These are phyloP conservation scores for Citrus mangshanensis DNA, from an alignment of 345 rosid genomes.

Conservation along the genomic window DNA sequence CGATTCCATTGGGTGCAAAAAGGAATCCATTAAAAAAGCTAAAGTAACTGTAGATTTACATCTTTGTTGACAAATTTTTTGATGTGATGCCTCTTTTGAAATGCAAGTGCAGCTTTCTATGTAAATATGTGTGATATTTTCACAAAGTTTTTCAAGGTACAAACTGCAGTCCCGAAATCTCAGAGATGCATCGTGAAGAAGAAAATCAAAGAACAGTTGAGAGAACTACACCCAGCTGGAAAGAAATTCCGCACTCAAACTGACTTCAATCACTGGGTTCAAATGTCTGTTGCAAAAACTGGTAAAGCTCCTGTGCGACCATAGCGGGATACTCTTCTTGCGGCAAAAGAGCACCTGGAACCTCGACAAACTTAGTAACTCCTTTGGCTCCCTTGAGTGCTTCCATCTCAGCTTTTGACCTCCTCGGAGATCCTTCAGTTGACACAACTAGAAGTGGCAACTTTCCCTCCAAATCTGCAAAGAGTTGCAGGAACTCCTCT, in stretches of 20 bases:
- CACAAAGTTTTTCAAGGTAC: background rate
- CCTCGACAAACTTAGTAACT: slow-evolving; percentile 69
- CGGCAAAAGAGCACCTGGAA: slow-evolving; percentile 82
- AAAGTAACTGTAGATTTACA: background rate
- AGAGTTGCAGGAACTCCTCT: slow-evolving; percentile 68
- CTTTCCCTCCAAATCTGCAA: slow-evolving; percentile 61
- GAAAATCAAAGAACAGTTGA: background rate
- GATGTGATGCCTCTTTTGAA: background rate
- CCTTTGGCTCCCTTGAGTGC: slow-evolving; percentile 67
- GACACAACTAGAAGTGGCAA: slow-evolving; percentile 63
- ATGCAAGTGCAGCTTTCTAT: background rate
- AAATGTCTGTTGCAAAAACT: slow-evolving; percentile 55
- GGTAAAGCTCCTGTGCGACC: slow-evolving; percentile 64
- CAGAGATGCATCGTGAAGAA: background rate
- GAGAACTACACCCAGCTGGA: background rate
- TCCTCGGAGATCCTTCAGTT: slow-evolving; percentile 64
- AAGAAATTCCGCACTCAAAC: background rate
- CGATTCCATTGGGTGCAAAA: background rate
- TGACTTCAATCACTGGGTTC: slow-evolving; percentile 24
- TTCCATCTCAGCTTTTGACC: slow-evolving; percentile 94
- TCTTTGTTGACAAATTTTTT: background rate
- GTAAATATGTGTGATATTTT: background rate
- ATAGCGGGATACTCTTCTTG: slow-evolving; percentile 82
- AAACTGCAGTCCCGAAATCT: background rate
- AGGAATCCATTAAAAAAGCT: background rate